Percentiles rank a stretch among this genome's conserved stretches.
Evolutionary conservation across 345 rosid species (phyloP).

Genomic region (Melaleuca alternifolia): DNA sequence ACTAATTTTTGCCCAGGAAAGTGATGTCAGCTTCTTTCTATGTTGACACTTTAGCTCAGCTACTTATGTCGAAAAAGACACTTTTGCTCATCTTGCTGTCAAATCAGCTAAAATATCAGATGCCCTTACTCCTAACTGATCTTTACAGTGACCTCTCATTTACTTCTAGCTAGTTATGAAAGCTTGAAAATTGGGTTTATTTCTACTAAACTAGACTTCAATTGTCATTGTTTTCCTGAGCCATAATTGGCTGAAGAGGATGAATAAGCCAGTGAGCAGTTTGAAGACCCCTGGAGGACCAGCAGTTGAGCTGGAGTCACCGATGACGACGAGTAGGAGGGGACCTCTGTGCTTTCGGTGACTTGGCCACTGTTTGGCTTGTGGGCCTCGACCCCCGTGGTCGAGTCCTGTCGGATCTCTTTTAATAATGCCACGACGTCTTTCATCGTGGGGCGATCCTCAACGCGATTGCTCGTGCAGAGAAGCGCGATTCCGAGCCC

Average conservation of each 20-base stretch:
- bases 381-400: conserved; percentile 15
- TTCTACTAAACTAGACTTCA: background rate
- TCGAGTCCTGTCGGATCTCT: conserved; percentile 49
- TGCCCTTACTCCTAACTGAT: background rate
- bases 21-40: background rate
- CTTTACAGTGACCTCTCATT: background rate
- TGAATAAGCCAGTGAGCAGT: conserved; percentile 31
- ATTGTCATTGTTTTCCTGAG: background rate
- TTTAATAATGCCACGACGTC: conserved; percentile 68
- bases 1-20: background rate
- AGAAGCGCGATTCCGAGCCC: conserved; percentile 72
- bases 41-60: background rate
- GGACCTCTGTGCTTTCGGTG: conserved; percentile 7
- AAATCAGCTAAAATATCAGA: background rate
- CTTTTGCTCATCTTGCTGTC: background rate
- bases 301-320: conserved; percentile 41
- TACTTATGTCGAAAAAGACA: background rate
- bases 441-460: conserved; percentile 89
- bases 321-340: conserved; percentile 21
- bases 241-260: conserved; percentile 21
- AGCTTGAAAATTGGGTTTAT: background rate
- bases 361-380: conserved; percentile 18
- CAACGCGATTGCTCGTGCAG: conserved; percentile 57
- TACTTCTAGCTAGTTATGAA: background rate
- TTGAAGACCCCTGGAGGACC: conserved; percentile 28